These are phyloP conservation scores for Trypanosoma melophagium DNA, from an alignment of 208 protist genomes.

Conservation along the genomic window DNA sequence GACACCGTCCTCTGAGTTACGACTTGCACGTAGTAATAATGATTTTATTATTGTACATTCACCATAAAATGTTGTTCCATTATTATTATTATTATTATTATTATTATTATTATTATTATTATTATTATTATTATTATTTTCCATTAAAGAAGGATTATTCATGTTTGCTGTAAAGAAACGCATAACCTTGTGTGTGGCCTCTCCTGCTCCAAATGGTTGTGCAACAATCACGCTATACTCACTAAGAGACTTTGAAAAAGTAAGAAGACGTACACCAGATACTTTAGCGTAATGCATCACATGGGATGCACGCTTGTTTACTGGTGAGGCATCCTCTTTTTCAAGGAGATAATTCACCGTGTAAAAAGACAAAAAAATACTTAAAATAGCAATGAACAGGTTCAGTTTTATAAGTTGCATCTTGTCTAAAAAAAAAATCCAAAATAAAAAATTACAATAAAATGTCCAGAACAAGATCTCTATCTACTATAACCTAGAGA, in stretches of 20 bases:
- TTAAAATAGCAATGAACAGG: slow-evolving; percentile 8
- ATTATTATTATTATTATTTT: background rate
- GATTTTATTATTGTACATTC: slow-evolving; percentile 14
- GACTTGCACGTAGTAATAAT: background rate
- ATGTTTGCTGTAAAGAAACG: slow-evolving; percentile 23
- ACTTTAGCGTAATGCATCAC: background rate
- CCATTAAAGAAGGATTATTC: background rate
- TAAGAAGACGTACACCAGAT: background rate
- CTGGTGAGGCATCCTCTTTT: background rate
- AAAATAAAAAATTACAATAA: background rate
- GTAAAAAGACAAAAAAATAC: slow-evolving; percentile 16
- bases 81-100: background rate
- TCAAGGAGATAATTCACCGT: background rate
- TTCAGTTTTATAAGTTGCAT: slow-evolving; percentile 13
- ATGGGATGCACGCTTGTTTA: background rate
- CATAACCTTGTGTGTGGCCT: slow-evolving; percentile 9
- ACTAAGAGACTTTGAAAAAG: slow-evolving; percentile 9
- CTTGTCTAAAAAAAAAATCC: background rate
- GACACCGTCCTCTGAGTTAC: background rate
- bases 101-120: no score
- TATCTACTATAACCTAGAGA: background rate
- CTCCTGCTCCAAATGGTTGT: slow-evolving; percentile 8
- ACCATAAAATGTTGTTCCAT: slow-evolving; percentile 9
- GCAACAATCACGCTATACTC: slow-evolving; percentile 1
- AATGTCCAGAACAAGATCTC: background rate